Percentiles rank a stretch among this genome's conserved stretches.
These are phyloP conservation scores for Scedosporium aurantiacum DNA, from an alignment of 2,329 filamentous ascomycete genomes.

Conservation along the genomic window DNA sequence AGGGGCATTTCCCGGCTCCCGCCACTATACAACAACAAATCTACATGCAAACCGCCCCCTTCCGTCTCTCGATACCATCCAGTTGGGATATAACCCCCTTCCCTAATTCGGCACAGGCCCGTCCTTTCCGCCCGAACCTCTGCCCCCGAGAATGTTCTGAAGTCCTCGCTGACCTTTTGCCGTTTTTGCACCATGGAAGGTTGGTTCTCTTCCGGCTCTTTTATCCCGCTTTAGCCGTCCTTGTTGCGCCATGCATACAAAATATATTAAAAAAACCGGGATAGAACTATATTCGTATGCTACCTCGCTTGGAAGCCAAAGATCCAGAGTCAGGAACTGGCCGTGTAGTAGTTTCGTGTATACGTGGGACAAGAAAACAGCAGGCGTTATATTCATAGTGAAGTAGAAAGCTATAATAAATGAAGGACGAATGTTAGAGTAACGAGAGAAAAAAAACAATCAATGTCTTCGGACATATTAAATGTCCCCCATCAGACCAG, in stretches of 20 bases:
- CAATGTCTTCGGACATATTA: background rate
- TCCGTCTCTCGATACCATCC: background rate
- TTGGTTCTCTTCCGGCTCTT: background rate
- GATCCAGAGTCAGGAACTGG: background rate
- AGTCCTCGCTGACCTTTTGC: too few species aligned
- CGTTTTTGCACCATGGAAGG: background rate
- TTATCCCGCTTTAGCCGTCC: constrained; percentile 1
- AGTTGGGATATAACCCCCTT: background rate
- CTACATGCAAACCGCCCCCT: background rate
- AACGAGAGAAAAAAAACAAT: background rate
- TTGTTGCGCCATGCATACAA: background rate
- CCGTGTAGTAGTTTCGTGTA: background rate
- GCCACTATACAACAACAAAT: background rate
- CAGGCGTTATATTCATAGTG: too few species aligned
- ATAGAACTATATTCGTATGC: background rate
- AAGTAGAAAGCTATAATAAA: background rate
- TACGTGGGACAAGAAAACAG: background rate
- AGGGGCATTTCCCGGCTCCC: background rate
- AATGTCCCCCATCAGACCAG: background rate
- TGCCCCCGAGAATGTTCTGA: too few species aligned
- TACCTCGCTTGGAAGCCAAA: background rate
- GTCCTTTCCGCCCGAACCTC: background rate
- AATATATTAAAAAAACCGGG: background rate
- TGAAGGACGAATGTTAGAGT: background rate
- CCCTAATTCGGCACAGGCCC: background rate